A percentile compares a stretch with the other conserved stretches of the same genome.
These are phyloP conservation scores for Bipolaris bicolor DNA, from an alignment of 2,329 filamentous ascomycete genomes.

Conservation along the genomic window DNA sequence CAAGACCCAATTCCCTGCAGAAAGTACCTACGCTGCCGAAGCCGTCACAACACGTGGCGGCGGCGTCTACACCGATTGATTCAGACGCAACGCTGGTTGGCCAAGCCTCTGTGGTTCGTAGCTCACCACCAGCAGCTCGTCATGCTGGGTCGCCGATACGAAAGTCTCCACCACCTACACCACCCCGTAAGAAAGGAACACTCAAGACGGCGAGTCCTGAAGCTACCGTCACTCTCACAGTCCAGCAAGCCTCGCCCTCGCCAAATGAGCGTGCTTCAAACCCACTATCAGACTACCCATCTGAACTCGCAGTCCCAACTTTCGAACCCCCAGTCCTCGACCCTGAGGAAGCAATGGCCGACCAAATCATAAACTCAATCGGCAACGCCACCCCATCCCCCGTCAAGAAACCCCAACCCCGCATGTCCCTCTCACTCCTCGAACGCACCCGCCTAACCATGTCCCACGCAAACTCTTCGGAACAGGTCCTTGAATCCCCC, in stretches of 20 bases:
- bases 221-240: conserved; percentile 7
- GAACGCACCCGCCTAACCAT: conserved; percentile 58
- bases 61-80: conserved; percentile 27
- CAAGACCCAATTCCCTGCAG: conserved; percentile 27
- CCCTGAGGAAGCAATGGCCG: conserved; percentile 43
- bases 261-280: conserved; percentile 9
- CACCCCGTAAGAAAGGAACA: conserved; percentile 11
- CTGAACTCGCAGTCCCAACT: conserved; percentile 21
- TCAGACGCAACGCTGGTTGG: conserved; percentile 39
- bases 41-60: conserved; percentile 10
- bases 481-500: conserved; percentile 35
- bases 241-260: conserved; percentile 11
- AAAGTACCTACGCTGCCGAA: conserved; percentile 18
- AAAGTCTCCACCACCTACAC: conserved; percentile 13
- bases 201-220: conserved; percentile 8
- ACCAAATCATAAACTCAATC: conserved; percentile 50
- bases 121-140: conserved; percentile 8
- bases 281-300: conserved; percentile 22
- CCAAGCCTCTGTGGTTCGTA: conserved; percentile 25
- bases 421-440: conserved; percentile 52
- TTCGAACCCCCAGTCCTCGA: conserved; percentile 29
- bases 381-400: conserved; percentile 51
- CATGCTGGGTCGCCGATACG: conserved; percentile 6
- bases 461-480: conserved; percentile 42
- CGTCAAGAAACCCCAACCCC: conserved; percentile 46